phyloP scores from a whole-genome alignment of 2,329 filamentous ascomycete genomes.

The Claviceps sp. region DNA sequence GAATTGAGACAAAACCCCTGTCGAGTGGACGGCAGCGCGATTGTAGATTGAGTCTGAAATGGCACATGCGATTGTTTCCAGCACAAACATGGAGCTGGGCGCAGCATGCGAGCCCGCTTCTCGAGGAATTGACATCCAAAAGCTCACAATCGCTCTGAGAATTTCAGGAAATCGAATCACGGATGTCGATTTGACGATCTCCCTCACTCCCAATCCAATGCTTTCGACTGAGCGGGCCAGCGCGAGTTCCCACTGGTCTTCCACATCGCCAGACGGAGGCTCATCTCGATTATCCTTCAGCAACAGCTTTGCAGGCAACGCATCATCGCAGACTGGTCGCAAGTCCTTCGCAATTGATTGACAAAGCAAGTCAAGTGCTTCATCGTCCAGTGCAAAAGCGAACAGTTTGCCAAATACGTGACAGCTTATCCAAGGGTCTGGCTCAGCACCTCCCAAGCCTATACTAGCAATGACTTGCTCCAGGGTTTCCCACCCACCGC shows the following conservation, averaged over 20 bases:
- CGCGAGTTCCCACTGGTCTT: slow-evolving; percentile 26
- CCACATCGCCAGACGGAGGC: slow-evolving; percentile 6
- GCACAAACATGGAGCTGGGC: slow-evolving; percentile 47
- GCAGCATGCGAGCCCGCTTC: slow-evolving; percentile 29
- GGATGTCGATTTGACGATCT: slow-evolving; percentile 37
- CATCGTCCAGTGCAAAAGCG: slow-evolving; percentile 68
- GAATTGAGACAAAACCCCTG: slow-evolving; percentile 55
- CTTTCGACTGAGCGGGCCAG: slow-evolving; percentile 24
- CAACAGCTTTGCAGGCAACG: not conserved
- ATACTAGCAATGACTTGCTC: slow-evolving; percentile 60
- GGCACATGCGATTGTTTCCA: slow-evolving; percentile 48
- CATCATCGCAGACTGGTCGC: slow-evolving; percentile 17
- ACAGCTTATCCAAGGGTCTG: slow-evolving; percentile 53
- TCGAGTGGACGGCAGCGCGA: slow-evolving; percentile 56
- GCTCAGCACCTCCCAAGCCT: slow-evolving; percentile 49
- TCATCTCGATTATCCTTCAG: slow-evolving; percentile 12
- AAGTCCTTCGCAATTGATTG: slow-evolving; percentile 30
- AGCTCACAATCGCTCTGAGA: slow-evolving; percentile 45
- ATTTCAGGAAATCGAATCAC: slow-evolving; percentile 49
- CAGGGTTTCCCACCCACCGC: slow-evolving; percentile 65
- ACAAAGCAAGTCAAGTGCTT: slow-evolving; percentile 59
- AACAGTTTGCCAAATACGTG: slow-evolving; percentile 75
- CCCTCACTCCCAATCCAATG: slow-evolving; percentile 28
- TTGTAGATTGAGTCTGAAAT: slow-evolving; percentile 54
- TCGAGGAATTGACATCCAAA: slow-evolving; percentile 50